Percentiles rank a stretch among this genome's conserved stretches.
Evolutionary conservation across 306 rosid genomes (phyloP).

Genomic region (Albizia julibrissin): DNA sequence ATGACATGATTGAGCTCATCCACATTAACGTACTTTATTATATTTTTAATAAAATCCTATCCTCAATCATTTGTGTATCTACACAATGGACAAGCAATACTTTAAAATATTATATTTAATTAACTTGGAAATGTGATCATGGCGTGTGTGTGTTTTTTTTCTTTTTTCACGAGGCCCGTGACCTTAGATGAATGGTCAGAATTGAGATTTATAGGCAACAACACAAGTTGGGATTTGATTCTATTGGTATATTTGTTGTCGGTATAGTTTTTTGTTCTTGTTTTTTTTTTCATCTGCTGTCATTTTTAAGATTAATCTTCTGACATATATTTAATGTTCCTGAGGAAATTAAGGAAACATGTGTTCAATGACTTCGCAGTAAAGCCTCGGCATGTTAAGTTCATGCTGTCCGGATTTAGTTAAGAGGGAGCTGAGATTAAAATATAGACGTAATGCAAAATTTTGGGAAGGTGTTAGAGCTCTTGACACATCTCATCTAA

Average conservation of each 20-base stretch:
- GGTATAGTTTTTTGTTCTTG: not conserved
- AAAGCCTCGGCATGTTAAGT: not conserved
- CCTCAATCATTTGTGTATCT: constrained; percentile 14
- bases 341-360: not conserved
- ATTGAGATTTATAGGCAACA: not conserved
- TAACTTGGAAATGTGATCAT: not conserved
- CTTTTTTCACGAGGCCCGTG: not conserved
- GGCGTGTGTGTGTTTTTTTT: not conserved
- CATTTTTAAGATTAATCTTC: not conserved
- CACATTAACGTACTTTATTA: constrained; percentile 40
- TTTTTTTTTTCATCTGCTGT: not conserved
- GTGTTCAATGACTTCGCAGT: not conserved
- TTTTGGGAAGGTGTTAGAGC: not conserved
- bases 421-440: not conserved
- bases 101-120: not conserved
- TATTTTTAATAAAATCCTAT: constrained; percentile 6
- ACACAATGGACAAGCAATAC: not conserved
- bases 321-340: not conserved
- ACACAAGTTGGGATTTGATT: not conserved
- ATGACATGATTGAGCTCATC: constrained; percentile 32
- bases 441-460: no score
- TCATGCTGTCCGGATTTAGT: not conserved
- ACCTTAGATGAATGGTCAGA: not conserved
- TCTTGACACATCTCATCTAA: not conserved
- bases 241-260: not conserved